These are phyloP conservation scores for Nevesoporus exiguus DNA, from an alignment of 768 basidiomycete species.

Conservation along the genomic window DNA sequence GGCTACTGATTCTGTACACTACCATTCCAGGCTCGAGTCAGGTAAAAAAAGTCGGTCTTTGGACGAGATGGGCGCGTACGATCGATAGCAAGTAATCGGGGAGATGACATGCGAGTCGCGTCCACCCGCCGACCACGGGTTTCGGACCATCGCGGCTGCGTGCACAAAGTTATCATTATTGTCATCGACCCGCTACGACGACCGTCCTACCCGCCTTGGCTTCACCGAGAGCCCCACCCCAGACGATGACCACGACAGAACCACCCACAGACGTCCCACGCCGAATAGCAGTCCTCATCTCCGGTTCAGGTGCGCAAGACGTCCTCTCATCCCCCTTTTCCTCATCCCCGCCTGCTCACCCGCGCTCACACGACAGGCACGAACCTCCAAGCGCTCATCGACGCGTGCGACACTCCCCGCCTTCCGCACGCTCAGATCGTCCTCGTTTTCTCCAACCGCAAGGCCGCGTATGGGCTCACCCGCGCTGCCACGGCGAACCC, in stretches of 20 bases:
- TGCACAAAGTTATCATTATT: neutral
- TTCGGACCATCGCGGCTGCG: constrained; percentile 2
- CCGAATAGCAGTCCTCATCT: constrained; percentile 46
- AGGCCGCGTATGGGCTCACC: constrained; percentile 82
- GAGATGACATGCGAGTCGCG: neutral
- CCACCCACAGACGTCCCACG: constrained; percentile 1
- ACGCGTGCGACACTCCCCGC: constrained; percentile 75
- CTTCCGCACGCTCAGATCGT: constrained; percentile 67
- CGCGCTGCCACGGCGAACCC: constrained; percentile 72
- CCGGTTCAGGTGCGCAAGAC: constrained; percentile 53
- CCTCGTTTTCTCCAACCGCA: constrained; percentile 89
- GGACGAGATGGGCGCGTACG: neutral
- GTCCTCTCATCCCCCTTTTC: neutral
- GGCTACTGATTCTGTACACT: neutral
- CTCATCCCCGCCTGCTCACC: neutral
- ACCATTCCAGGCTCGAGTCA: neutral
- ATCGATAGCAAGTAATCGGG: constrained; percentile 2
- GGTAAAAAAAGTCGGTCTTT: neutral
- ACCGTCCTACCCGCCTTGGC: constrained; percentile 1
- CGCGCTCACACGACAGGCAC: constrained; percentile 53
- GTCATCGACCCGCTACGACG: constrained; percentile 4
- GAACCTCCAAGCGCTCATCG: constrained; percentile 94
- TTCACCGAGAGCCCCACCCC: neutral
- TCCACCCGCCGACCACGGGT: neutral
- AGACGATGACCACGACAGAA: constrained; percentile 4